Evolutionary conservation across 257 asterid genomes (phyloP), one percentile per base, ranked within the genome.

Genomic region (Scutellaria galericulata): DNA sequence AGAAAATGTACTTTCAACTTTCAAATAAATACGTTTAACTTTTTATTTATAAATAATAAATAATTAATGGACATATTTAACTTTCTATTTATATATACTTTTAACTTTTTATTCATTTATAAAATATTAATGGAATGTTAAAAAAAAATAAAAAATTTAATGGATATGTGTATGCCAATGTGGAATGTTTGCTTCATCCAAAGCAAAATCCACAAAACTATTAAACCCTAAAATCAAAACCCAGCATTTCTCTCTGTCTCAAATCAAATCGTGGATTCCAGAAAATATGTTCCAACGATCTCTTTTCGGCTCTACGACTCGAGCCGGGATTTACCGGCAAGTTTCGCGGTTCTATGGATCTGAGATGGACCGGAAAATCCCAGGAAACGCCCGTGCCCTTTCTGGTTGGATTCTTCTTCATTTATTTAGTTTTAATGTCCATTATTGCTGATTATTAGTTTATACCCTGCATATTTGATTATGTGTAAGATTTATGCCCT

Each of bases 341-440:
- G 78, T 76, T 78, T 66, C 55, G 66, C 76, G 82, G 56, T 70
- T 68, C 61, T 31, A 47, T 15, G 76, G 73, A 47, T 78, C 68
- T 65, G 73, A 2, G 37, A 31, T 31, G 71, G 9, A 56, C 73
- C 37, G 44, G 52, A 31, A 31, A 31, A 31, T 31, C 41, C 83
- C 70, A 5, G 20, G 35, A 1, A 41, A 54, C 54, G 9, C 76
- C 66, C 60, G 37, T 48, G 22, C 79, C 15, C 11, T 45, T 37
- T 68, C 85, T 54, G 85, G 89, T 81, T 57, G 54, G 79, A 5
- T 27, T 48, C 24, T 72, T 40, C 45, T 66, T 61, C 20, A 45
- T 67, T 15, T 37, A n/a, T 67, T 31, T 31, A 27, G 37, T 4
- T 31, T 31, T 31, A 31, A 31, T 1, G 5, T 3, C 9, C 11